phyloP scores from a whole-genome alignment of 2,329 filamentous ascomycete genomes.

The Dothideomycetidae sp. region DNA sequence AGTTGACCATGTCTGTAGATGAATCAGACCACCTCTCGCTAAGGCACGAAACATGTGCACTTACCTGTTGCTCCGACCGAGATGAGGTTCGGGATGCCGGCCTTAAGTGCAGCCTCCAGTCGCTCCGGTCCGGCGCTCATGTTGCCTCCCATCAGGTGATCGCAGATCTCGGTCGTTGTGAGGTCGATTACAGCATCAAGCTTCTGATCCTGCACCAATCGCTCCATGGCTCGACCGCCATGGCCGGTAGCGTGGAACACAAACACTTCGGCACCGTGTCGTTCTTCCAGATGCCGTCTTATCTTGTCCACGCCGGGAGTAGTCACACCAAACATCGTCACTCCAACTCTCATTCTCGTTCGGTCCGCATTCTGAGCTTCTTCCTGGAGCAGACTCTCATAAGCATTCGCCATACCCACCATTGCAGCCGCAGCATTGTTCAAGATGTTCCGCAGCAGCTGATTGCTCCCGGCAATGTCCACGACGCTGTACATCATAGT shows the following conservation, averaged over 20 bases:
- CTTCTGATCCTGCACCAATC: conserved; percentile 41
- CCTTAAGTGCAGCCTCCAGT: conserved; percentile 42
- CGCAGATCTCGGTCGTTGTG: conserved; percentile 57
- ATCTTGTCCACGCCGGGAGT: conserved; percentile 49
- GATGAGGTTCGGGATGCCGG: conserved; percentile 44
- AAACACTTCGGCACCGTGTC: conserved; percentile 41
- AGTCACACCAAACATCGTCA: conserved; percentile 65
- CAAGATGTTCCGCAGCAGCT: conserved; percentile 43
- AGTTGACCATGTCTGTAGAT: conserved; percentile 47
- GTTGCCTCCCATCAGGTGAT: conserved; percentile 48
- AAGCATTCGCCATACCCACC: conserved; percentile 41
- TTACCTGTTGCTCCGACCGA: conserved; percentile 29
- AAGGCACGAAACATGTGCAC: no score
- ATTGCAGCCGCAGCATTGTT: conserved; percentile 50
- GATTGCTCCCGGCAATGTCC: conserved; percentile 53
- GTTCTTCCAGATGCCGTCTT: conserved; percentile 34
- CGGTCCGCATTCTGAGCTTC: conserved; percentile 3
- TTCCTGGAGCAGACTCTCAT: conserved; percentile 18
- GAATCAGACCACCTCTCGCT: conserved; percentile 25
- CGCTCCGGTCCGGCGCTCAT: conserved; percentile 45
- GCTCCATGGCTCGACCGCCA: conserved; percentile 55
- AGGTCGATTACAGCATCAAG: conserved; percentile 54
- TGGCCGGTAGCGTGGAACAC: conserved; percentile 58
- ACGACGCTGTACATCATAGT: conserved; percentile 58
- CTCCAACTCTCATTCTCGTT: conserved; percentile 39